Conservation (phyloP, 768 basidiomycete genomes). For the Tulasnella calospora region DNA sequence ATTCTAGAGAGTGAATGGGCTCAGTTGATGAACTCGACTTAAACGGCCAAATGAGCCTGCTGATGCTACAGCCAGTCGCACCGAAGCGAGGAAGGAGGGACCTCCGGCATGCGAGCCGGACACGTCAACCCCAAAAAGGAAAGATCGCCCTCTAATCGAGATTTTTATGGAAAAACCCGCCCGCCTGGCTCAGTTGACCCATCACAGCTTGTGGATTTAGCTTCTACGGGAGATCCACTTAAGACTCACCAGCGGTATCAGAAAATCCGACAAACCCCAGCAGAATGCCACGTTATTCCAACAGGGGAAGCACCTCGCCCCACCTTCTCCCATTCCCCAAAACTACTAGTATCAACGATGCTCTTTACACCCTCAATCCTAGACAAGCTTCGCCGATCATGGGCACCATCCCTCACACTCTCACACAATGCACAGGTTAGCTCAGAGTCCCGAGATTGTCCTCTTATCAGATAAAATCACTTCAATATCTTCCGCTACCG, state of each 20-base stretch:
- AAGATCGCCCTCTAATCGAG: slow-evolving; percentile 48
- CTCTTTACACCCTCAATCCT: slow-evolving; percentile 91
- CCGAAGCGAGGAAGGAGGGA: slow-evolving; percentile 1
- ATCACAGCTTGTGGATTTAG: slow-evolving; percentile 41
- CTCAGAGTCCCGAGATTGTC: slow-evolving; percentile 56
- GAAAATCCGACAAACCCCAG: slow-evolving; percentile 31
- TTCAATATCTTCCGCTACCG: no score
- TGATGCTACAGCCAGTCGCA: neutral
- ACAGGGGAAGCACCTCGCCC: slow-evolving; percentile 78
- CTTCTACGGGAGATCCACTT: slow-evolving; percentile 56
- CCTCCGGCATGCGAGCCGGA: neutral
- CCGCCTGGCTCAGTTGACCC: neutral
- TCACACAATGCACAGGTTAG: slow-evolving; percentile 89
- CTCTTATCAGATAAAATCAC: slow-evolving; percentile 34
- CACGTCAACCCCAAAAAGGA: slow-evolving; percentile 37
- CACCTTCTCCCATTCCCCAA: slow-evolving; percentile 47
- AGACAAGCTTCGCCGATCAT: slow-evolving; percentile 78
- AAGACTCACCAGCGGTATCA: slow-evolving; percentile 26
- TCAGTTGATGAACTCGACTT: slow-evolving; percentile 40
- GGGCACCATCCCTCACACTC: slow-evolving; percentile 83
- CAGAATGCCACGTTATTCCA: slow-evolving; percentile 84
- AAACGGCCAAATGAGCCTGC: slow-evolving; percentile 28
- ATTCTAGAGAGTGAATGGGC: slow-evolving; percentile 39
- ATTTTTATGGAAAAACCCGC: neutral
- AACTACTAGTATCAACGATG: slow-evolving; percentile 37